Conservation (phyloP, 1,139 yeast genomes). For the Trichomonascaceae sp. region DNA sequence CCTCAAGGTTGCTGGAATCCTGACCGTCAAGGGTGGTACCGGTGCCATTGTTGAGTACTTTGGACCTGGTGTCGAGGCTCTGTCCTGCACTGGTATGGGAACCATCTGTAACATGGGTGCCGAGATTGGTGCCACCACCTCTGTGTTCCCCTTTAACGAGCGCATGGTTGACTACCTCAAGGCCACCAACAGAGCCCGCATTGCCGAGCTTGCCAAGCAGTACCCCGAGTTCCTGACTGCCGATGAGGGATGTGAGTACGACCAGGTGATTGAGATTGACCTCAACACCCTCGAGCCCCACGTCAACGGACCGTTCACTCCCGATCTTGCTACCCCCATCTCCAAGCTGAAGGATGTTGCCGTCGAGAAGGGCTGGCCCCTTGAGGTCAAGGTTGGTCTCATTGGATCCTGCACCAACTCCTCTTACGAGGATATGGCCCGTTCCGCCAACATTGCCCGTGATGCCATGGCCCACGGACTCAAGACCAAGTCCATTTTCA, state of each 20-base stretch:
- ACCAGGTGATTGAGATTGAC: constrained; percentile 89
- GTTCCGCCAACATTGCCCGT: constrained; percentile 87
- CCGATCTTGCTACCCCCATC: constrained; percentile 96
- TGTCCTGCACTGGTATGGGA: constrained; percentile 99
- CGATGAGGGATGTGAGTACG: constrained; percentile 92
- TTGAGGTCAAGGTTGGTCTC: constrained; percentile 87
- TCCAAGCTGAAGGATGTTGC: constrained; percentile 88
- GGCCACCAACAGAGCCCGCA: constrained; percentile 76
- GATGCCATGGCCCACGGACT: constrained; percentile 89
- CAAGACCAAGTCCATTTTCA: constrained; percentile 78
- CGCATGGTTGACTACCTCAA: constrained; percentile 81
- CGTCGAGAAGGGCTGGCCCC: constrained; percentile 82
- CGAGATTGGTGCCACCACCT: constrained; percentile 98
- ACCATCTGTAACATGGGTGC: constrained; percentile 99
- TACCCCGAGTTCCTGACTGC: constrained; percentile 63
- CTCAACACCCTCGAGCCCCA: constrained; percentile 94
- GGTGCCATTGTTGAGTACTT: constrained; percentile 96
- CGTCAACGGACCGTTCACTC: constrained; percentile 98
- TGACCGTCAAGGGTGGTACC: constrained; percentile 98
- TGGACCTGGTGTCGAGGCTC: constrained; percentile 92
- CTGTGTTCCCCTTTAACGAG: constrained; percentile 92
- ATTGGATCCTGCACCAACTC: constrained; percentile 99
- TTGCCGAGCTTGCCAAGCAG: constrained; percentile 62
- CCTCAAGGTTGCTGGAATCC: constrained; percentile 88
- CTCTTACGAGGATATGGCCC: constrained; percentile 96